Evolutionary conservation across 2,329 filamentous ascomycete genomes (phyloP), one percentile per base, ranked within the genome.

Genomic region (Leptographium galeiforme): DNA sequence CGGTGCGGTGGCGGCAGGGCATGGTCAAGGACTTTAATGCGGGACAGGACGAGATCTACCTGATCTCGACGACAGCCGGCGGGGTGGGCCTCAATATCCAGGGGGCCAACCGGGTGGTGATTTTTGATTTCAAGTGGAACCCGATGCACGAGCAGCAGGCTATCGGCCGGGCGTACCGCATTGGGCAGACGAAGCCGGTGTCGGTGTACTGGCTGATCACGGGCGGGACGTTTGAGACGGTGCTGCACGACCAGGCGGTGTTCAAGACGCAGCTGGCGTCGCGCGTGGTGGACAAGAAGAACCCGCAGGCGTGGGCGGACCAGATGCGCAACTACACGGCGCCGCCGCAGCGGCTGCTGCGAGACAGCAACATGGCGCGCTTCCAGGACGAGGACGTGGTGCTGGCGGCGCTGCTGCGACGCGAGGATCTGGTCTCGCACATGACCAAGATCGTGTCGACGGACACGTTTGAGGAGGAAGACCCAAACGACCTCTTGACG

Each of bases 91-190:
- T 95, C 50, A 96, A 96, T 56, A 84, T 96, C 13, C 79, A 80
- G 43, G 83, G 85, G 1, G 90, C 90, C 1, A 95, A 89, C 63
- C 80, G 90, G 19, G 87, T 95, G 1, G 77, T 96, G 19, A 84
- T 96, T 19, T 85, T 94, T 53, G 90, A 96, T 64, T 88, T 85
- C 62, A 74, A 76, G 56, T 95, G 83, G 69, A 93, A 90, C 58
- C 90, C 90, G 0, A 77, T 82, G 6, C 75, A 83, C 63, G 90
- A 95, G 65, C 84, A 89, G 61, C 90, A 96, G 67, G 90, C 90
- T 1, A 80, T 95, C 50, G 90, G 89, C 2, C 78, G 90, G 52
- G 85, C 87, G 0, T 95, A 93, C 66, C 86, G 90, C 1, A 78
- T 96, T 38, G 89, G 89, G 0, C 90, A 96, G 66, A 72, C 69